A percentile compares a stretch with the other conserved stretches of the same genome.
These are phyloP conservation scores for Termitomyces eurrhizus DNA, from an alignment of 768 basidiomycete species.

Conservation along the genomic window DNA sequence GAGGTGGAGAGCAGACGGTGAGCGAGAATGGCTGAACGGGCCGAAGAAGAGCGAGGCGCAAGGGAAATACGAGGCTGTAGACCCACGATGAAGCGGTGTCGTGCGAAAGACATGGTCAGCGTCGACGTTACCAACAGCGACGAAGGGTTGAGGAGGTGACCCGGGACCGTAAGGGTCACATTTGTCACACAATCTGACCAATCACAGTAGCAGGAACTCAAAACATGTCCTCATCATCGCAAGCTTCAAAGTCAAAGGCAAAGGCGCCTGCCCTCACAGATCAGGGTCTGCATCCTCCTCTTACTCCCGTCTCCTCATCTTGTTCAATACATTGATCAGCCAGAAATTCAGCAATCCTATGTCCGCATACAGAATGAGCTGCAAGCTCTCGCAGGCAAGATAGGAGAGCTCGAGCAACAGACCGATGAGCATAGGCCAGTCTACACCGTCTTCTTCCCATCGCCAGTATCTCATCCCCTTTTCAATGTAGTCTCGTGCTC, in stretches of 20 bases:
- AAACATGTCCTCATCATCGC: constrained; percentile 44
- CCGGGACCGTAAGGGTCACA: constrained; percentile 35
- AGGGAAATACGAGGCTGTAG: constrained; percentile 43
- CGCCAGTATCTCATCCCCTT: constrained; percentile 3
- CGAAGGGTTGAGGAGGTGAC: constrained; percentile 21
- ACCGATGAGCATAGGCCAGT: constrained; percentile 91
- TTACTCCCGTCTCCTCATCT: constrained; percentile 9
- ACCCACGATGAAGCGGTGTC: constrained; percentile 47
- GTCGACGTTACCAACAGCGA: constrained; percentile 39
- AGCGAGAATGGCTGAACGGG: constrained; percentile 35
- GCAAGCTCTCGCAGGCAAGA: constrained; percentile 89
- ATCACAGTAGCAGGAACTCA: constrained; percentile 39
- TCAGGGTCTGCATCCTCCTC: constrained; percentile 54
- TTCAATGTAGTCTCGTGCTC: constrained; percentile 69
- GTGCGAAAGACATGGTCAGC: constrained; percentile 53
- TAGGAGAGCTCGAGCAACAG: constrained; percentile 94
- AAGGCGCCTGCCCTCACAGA: constrained; percentile 58
- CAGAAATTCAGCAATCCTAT: constrained; percentile 85
- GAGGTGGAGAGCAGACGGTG: constrained; percentile 52
- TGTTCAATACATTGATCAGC: constrained; percentile 42
- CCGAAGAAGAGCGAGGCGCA: constrained; percentile 25
- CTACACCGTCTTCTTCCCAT: neutral
- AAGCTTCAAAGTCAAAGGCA: constrained; percentile 49
- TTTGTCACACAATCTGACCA: constrained; percentile 32
- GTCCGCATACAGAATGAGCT: constrained; percentile 83